A percentile compares a stretch with the other conserved stretches of the same genome.
Conservation (phyloP, 208 protist species). For the Acanthamoeba sp. region DNA sequence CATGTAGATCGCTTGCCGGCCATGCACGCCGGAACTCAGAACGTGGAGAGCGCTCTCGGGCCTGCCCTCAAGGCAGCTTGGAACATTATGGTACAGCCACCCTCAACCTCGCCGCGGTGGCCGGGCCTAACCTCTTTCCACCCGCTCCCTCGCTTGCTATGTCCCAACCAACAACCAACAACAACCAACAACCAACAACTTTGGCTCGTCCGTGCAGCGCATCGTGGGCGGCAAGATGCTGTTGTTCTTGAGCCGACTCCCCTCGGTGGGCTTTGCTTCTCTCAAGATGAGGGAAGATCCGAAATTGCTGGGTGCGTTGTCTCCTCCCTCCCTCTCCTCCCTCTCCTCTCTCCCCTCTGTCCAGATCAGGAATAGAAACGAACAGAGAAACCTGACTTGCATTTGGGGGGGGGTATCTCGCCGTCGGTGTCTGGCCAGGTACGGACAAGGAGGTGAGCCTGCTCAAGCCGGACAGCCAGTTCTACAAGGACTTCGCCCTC, state of each 20-base stretch:
- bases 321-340: background rate
- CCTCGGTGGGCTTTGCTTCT: conserved; percentile 93
- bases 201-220: conserved; percentile 56
- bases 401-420: no score
- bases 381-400: no score
- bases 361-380: no score
- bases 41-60: conserved; percentile 94
- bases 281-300: conserved; percentile 91
- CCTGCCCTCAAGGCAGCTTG: conserved; percentile 94
- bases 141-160: background rate
- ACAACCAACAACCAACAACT: no score
- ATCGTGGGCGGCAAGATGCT: conserved; percentile 95
- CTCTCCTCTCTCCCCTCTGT: no score
- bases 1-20: conserved; percentile 84
- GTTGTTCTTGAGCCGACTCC: conserved; percentile 92
- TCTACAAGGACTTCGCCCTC: conserved; percentile 96
- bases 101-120: background rate
- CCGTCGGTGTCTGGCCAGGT: background rate
- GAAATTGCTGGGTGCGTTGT: conserved; percentile 85
- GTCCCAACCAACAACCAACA: no score
- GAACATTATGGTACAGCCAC: conserved; percentile 88
- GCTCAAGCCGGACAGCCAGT: conserved; percentile 92
- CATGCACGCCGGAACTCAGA: conserved; percentile 85
- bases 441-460: conserved; percentile 86
- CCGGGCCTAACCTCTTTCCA: background rate